A percentile compares a stretch with the other conserved stretches of the same genome.
These are phyloP conservation scores for Curvularia eragrostidis DNA, from an alignment of 2,329 filamentous ascomycete genomes.

Conservation along the genomic window DNA sequence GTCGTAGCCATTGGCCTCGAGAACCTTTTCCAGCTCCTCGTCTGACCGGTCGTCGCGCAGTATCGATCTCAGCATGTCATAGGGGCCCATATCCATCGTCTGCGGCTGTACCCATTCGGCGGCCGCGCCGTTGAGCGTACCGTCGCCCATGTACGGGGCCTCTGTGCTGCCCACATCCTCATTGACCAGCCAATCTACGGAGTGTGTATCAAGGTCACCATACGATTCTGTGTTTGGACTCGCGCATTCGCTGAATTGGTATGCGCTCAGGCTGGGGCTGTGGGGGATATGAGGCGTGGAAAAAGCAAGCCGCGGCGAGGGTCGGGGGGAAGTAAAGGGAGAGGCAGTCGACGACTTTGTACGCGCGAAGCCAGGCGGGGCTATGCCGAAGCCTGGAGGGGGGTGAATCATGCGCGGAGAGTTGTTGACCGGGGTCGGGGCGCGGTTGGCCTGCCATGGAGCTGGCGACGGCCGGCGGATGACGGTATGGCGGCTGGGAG, in stretches of 20 bases:
- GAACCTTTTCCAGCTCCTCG: constrained; percentile 90
- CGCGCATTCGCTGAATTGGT: constrained; percentile 82
- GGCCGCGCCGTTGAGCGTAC: constrained; percentile 77
- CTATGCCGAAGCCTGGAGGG: constrained; percentile 76
- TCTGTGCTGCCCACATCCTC: constrained; percentile 84
- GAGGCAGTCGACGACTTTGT: constrained; percentile 78
- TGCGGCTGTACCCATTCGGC: constrained; percentile 75
- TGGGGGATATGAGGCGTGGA: constrained; percentile 91
- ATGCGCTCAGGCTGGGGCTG: constrained; percentile 91
- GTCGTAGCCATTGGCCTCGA: constrained; percentile 90
- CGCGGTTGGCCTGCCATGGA: constrained; percentile 81
- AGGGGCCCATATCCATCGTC: constrained; percentile 92
- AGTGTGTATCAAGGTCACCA: constrained; percentile 89
- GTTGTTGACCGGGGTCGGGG: constrained; percentile 78
- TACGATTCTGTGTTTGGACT: constrained; percentile 84
- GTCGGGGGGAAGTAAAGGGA: constrained; percentile 91
- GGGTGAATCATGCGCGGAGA: constrained; percentile 83
- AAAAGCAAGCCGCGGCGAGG: constrained; percentile 88
- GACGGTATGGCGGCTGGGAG: constrained; percentile 85
- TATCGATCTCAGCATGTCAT: constrained; percentile 96
- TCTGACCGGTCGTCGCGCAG: constrained; percentile 87
- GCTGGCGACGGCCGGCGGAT: constrained; percentile 91
- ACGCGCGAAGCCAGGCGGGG: constrained; percentile 77
- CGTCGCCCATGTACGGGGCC: constrained; percentile 73
- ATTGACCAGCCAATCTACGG: constrained; percentile 93